Evolutionary conservation across 1,139 yeast species (phyloP), one percentile per base, ranked within the genome.

Genomic region (Sugiyamaella japonica): DNA sequence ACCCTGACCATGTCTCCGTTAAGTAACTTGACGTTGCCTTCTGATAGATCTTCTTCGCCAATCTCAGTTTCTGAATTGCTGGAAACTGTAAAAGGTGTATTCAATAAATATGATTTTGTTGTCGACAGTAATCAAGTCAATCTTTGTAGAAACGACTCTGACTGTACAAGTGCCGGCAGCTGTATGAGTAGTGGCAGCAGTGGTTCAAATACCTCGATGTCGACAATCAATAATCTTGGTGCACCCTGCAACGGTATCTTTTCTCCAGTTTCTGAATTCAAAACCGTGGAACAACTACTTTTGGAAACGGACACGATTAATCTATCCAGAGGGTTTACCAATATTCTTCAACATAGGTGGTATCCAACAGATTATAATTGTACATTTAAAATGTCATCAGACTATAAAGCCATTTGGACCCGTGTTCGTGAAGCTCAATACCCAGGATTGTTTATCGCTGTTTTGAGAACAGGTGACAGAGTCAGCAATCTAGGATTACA

Each of bases 371-470:
- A 45, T 32, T 45, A 46, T 28, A 23, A 45, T 20, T 17, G 7
- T 16, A 15, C 37, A 15, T 32, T 23, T 17, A 31, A 39, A 15
- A 4, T 41, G 23, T 4, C 37, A n/a, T 20, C 36, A 12, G 34
- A 38, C 12, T 50, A 53, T 37, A 37, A 31, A 9, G 57, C 55
- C 1, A 44, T 47, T 16, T 53, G 54, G 51, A 40, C 51, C 7
- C 32, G 52, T 16, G 53, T 53, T 2, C 51, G 50, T 6, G 54
- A 52, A 31, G 13, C 55, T n/a, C 42, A 43, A 40, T 56, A 60
- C 31, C 56, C 58, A 3, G 34, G 57, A 1, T 46, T 58, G 23
- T 60, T 57, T 48, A 46, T 60, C 25, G 63, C 63, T 10, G 50
- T 57, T 4, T 50, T 59, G 15, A 42, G 59, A 23, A 43, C 46